A percentile compares a stretch with the other conserved stretches of the same genome.
phyloP scores from a whole-genome alignment of 2,329 filamentous ascomycete genomes.

The Aureobasidium uvarum region DNA sequence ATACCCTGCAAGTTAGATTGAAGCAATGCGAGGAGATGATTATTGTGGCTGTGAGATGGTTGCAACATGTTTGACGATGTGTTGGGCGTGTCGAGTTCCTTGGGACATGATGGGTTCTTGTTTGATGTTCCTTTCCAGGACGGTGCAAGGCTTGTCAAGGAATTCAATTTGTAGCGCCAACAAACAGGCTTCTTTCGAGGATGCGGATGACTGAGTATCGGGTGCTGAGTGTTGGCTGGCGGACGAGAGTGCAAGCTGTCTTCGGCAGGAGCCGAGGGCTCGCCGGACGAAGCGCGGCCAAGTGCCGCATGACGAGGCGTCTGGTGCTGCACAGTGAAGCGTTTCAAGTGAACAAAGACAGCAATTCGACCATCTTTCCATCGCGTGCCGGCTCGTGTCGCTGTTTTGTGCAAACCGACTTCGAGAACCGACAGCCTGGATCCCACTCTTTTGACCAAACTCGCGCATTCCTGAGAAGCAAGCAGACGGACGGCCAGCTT shows the following conservation, averaged over 20 bases:
- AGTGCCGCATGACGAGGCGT: neutral
- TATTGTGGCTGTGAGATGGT: neutral
- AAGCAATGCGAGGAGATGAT: neutral
- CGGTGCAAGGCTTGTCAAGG: neutral
- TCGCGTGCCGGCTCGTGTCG: neutral
- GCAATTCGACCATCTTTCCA: neutral
- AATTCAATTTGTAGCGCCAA: neutral
- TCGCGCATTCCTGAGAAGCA: neutral
- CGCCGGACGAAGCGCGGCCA: neutral
- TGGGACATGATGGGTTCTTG: neutral
- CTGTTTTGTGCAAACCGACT: conserved; percentile 4
- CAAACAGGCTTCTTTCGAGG: too few relatives aligned
- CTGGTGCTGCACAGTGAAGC: neutral
- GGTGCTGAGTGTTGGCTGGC: neutral
- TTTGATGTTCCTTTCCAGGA: neutral
- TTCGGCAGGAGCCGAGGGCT: conserved; percentile 7
- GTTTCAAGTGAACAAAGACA: conserved; percentile 2
- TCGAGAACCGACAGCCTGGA: neutral
- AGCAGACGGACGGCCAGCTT: neutral
- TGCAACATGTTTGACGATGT: neutral
- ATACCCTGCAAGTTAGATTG: conserved; percentile 22
- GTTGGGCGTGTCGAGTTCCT: neutral
- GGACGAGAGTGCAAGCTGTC: neutral
- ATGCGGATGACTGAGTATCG: neutral
- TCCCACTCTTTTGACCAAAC: neutral